A percentile compares a stretch with the other conserved stretches of the same genome.
These are phyloP conservation scores for Strigomonas culicis DNA, from an alignment of 208 protist species.

Conservation along the genomic window DNA sequence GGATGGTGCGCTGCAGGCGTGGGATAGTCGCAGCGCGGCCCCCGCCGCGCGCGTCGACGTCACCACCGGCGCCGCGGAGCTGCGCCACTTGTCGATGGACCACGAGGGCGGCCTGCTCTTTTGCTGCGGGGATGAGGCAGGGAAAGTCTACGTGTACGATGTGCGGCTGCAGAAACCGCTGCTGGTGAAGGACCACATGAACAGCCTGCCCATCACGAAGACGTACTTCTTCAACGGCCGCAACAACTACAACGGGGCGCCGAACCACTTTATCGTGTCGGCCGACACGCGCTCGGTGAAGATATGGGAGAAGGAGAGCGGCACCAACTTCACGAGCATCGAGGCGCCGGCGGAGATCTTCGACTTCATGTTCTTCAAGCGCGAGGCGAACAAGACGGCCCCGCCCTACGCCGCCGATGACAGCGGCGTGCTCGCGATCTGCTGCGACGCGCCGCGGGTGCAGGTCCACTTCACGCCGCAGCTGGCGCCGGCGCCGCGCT, in stretches of 20 bases:
- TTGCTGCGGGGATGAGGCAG: slow-evolving; percentile 69
- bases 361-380: slow-evolving; percentile 83
- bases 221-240: slow-evolving; percentile 89
- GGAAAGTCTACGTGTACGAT: slow-evolving; percentile 87
- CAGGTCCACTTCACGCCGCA: slow-evolving; percentile 95
- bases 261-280: slow-evolving; percentile 57
- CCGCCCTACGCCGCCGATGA: slow-evolving; percentile 74
- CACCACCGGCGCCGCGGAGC: slow-evolving; percentile 31
- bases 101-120: slow-evolving; percentile 69
- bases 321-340: slow-evolving; percentile 84
- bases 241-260: slow-evolving; percentile 72
- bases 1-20: slow-evolving; percentile 78
- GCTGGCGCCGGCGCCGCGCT: slow-evolving; percentile 95
- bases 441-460: slow-evolving; percentile 90
- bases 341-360: slow-evolving; percentile 81
- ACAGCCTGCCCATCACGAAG: slow-evolving; percentile 92
- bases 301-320: slow-evolving; percentile 91
- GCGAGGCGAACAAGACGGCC: slow-evolving; percentile 72
- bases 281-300: slow-evolving; percentile 92
- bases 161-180: slow-evolving; percentile 81
- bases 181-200: slow-evolving; percentile 96
- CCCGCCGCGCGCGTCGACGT: slow-evolving; percentile 53
- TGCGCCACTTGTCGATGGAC: slow-evolving; percentile 69
- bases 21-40: slow-evolving; percentile 59
- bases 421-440: slow-evolving; percentile 88